Evolutionary conservation across 441 rosid species (phyloP).

Genomic region (Rhodomyrtus psidioides): DNA sequence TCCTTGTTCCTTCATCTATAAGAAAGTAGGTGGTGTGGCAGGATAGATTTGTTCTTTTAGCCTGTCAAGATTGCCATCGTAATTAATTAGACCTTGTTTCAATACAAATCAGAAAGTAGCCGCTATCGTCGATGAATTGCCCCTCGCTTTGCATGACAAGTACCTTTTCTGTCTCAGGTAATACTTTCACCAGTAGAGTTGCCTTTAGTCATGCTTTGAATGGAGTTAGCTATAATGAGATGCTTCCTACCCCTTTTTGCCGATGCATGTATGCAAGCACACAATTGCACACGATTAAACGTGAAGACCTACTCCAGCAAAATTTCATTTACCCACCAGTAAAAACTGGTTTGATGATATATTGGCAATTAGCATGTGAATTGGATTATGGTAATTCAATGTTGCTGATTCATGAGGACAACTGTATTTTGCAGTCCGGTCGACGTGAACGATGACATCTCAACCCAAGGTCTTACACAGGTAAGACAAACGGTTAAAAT

Average conservation of each 20-base stretch:
- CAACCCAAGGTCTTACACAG: slow-evolving; percentile 77
- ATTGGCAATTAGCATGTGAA: background rate
- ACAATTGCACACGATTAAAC: background rate
- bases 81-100: background rate
- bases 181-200: background rate
- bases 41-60: background rate
- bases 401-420: background rate
- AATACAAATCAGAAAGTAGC: slow-evolving; percentile 59
- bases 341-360: background rate
- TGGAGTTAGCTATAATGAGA: background rate
- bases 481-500: slow-evolving; percentile 23
- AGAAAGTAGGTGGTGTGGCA: background rate
- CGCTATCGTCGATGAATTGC: slow-evolving; percentile 60
- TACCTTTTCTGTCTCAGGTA: slow-evolving; percentile 85
- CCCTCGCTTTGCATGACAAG: slow-evolving; percentile 67
- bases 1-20: background rate
- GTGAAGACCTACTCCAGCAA: background rate
- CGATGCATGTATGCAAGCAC: background rate
- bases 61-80: background rate
- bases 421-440: slow-evolving; percentile 58
- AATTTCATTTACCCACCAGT: background rate
- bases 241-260: background rate
- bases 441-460: slow-evolving; percentile 63
- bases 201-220: background rate
- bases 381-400: background rate